Conservation (phyloP, 2,329 filamentous ascomycete species). For the Verticillium nubilum region DNA sequence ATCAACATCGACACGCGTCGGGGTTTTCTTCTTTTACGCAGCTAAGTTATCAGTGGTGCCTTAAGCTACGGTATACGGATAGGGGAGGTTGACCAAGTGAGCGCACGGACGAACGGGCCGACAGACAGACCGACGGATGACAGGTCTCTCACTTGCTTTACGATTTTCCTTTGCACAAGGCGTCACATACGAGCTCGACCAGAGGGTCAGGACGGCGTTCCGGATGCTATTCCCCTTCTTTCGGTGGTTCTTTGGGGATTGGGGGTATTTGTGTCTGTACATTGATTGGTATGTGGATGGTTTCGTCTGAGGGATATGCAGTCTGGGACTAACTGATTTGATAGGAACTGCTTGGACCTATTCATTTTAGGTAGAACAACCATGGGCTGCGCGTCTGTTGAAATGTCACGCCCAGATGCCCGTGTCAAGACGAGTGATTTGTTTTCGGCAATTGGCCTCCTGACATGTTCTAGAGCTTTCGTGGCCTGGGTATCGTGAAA, state of each 20-base stretch:
- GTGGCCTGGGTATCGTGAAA: too few relatives aligned
- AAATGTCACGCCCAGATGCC: too few relatives aligned
- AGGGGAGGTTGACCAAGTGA: not conserved
- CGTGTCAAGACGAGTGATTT: too few relatives aligned
- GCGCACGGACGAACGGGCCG: not conserved
- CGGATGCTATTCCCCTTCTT: not conserved
- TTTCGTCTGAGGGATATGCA: not conserved
- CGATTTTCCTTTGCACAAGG: not conserved
- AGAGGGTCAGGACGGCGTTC: not conserved
- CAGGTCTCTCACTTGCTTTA: not conserved
- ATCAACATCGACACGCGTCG: too few relatives aligned
- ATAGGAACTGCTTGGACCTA: not conserved
- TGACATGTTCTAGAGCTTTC: too few relatives aligned
- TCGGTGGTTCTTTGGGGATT: not conserved
- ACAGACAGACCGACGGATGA: not conserved
- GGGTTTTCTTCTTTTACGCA: not conserved
- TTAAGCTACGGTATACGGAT: not conserved
- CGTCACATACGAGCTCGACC: not conserved
- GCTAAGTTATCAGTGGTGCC: not conserved
- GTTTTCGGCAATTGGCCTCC: too few relatives aligned
- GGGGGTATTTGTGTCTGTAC: not conserved
- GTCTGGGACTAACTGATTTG: not conserved
- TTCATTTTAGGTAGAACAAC: not conserved
- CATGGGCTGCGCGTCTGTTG: not conserved
- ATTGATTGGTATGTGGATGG: not conserved